Conservation (phyloP, 2,329 filamentous ascomycete species). For the Achaetomium macrosporum region DNA sequence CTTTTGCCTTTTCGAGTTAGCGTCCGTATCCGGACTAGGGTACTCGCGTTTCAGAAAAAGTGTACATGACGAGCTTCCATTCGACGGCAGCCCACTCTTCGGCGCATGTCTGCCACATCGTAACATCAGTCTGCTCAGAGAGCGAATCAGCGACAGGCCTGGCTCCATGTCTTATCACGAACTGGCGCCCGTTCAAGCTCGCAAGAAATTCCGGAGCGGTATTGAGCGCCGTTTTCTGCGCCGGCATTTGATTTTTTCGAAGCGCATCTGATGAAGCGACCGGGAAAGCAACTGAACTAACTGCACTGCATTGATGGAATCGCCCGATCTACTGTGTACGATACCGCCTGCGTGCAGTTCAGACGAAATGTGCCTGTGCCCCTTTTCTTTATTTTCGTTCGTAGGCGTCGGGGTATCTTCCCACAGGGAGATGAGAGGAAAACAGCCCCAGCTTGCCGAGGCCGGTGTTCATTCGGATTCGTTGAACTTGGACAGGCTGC, state of each 20-base stretch:
- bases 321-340: too few relatives aligned
- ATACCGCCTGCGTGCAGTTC: too few relatives aligned
- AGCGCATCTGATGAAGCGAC: too few relatives aligned
- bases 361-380: too few relatives aligned
- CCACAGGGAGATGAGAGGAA: not conserved
- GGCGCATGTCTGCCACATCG: not conserved
- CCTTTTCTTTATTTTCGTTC: too few relatives aligned
- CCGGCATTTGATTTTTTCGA: too few relatives aligned
- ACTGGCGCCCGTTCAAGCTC: not conserved
- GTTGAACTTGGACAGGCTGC: too few relatives aligned
- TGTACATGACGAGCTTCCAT: constrained; percentile 11
- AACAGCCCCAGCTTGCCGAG: constrained; percentile 7
- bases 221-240: too few relatives aligned
- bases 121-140: not conserved
- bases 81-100: constrained; percentile 5
- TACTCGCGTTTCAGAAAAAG: constrained; percentile 17
- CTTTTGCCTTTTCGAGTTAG: constrained; percentile 13
- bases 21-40: not conserved
- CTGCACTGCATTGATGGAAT: too few relatives aligned
- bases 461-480: constrained; percentile 5
- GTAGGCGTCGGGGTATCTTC: too few relatives aligned
- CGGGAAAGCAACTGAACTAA: too few relatives aligned
- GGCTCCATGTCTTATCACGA: not conserved
- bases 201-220: too few relatives aligned
- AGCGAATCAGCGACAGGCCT: constrained; percentile 1